Conservation (phyloP, 768 basidiomycete genomes). For the Sporobolomyces phaffii region DNA sequence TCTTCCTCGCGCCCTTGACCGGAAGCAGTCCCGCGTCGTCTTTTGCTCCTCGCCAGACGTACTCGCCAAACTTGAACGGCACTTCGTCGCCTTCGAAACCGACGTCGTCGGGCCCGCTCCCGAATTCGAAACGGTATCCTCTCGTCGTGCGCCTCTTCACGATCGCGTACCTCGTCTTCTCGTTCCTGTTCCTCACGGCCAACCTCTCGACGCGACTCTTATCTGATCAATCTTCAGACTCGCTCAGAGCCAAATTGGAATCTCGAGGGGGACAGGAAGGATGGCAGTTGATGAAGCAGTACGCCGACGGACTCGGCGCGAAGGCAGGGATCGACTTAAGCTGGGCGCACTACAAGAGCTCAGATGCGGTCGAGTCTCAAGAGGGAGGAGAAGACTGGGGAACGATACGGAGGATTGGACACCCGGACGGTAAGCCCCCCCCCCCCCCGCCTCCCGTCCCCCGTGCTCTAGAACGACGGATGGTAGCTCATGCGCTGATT, state of each 20-base stretch:
- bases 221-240: not conserved
- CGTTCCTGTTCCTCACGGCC: constrained; percentile 29
- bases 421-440: constrained; percentile 18
- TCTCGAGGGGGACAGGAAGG: constrained; percentile 12
- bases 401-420: constrained; percentile 22
- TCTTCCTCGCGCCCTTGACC: constrained; percentile 24
- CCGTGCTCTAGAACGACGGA: too few species aligned
- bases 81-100: constrained; percentile 14
- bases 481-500: too few species aligned
- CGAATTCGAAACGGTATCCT: constrained; percentile 22
- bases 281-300: constrained; percentile 26
- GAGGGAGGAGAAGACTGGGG: constrained; percentile 20
- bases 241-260: not conserved
- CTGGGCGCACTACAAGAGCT: not conserved
- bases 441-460: too few species aligned
- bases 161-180: constrained; percentile 38
- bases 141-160: constrained; percentile 30
- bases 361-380: not conserved
- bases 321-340: constrained; percentile 16
- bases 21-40: not conserved
- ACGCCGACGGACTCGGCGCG: constrained; percentile 23
- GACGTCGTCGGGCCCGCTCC: not conserved
- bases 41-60: not conserved
- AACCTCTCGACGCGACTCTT: not conserved
- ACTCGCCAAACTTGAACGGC: constrained; percentile 20